Percentiles rank a stretch among this genome's conserved stretches.
These are phyloP conservation scores for Oryza meridionalis DNA, from an alignment of 176 grass and related monocot species.

Conservation along the genomic window DNA sequence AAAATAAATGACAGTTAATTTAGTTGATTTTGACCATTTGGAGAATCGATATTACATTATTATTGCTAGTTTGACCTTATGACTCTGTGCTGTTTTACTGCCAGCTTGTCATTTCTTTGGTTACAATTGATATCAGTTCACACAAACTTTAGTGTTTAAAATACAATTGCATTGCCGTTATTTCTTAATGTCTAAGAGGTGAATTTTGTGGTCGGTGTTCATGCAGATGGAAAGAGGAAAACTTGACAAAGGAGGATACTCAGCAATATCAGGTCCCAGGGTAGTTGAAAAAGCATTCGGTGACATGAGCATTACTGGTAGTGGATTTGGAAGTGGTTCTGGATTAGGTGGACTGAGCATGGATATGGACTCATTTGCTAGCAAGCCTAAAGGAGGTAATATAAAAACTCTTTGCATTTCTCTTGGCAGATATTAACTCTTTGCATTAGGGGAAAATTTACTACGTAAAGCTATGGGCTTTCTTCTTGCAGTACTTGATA, in stretches of 20 bases:
- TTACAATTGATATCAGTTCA: neutral
- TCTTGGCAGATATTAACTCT: slow-evolving; percentile 2
- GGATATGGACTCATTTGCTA: slow-evolving; percentile 63
- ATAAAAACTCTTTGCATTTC: neutral
- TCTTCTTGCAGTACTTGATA: neutral
- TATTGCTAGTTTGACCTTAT: slow-evolving; percentile 14
- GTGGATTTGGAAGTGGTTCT: slow-evolving; percentile 76
- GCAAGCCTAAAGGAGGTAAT: slow-evolving; percentile 67
- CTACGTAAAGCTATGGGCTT: neutral
- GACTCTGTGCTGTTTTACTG: neutral
- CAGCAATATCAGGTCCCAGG: slow-evolving; percentile 70
- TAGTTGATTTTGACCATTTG: neutral
- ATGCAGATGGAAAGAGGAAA: slow-evolving; percentile 79
- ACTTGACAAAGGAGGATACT: slow-evolving; percentile 80
- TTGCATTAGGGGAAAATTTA: neutral
- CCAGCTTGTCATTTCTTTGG: neutral
- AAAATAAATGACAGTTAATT: neutral
- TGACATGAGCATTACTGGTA: slow-evolving; percentile 69
- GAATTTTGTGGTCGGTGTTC: slow-evolving; percentile 9
- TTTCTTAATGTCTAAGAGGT: slow-evolving; percentile 22
- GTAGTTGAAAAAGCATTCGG: slow-evolving; percentile 63
- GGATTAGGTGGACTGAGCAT: slow-evolving; percentile 63
- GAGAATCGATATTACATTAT: neutral
- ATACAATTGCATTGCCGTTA: slow-evolving; percentile 8
- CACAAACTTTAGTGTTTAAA: neutral